phyloP scores from a whole-genome alignment of 495 filamentous ascomycete species.

The Glarea lozoyensis region DNA sequence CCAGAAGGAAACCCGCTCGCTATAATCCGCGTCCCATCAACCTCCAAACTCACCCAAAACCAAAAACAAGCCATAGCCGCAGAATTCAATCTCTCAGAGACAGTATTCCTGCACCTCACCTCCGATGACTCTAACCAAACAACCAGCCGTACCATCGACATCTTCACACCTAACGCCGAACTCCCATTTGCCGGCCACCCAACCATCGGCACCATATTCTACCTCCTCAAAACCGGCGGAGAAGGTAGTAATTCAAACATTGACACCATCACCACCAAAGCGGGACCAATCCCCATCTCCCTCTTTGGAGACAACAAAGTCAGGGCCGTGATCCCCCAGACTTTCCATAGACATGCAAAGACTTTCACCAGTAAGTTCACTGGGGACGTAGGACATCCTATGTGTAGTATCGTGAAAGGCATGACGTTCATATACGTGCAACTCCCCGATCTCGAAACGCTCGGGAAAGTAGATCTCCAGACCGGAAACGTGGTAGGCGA shows the following conservation, averaged over 20 bases:
- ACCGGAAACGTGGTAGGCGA: constrained; percentile 20
- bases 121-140: constrained; percentile 5
- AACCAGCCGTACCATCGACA: constrained; percentile 47
- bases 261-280: constrained; percentile 44
- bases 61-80: constrained; percentile 56
- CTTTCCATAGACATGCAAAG: constrained; percentile 50
- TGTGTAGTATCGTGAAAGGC: constrained; percentile 59
- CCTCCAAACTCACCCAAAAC: constrained; percentile 25
- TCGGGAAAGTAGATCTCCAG: constrained; percentile 24
- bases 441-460: constrained; percentile 36
- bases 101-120: constrained; percentile 60
- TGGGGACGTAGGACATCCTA: constrained; percentile 28
- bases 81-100: constrained; percentile 85
- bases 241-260: constrained; percentile 14
- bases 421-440: constrained; percentile 55
- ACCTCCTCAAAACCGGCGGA: constrained; percentile 29
- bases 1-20: constrained; percentile 63
- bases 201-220: constrained; percentile 59
- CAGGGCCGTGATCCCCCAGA: constrained; percentile 52
- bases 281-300: constrained; percentile 47
- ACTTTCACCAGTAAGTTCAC: constrained; percentile 22
- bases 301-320: constrained; percentile 30
- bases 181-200: constrained; percentile 74
- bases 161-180: constrained; percentile 56
- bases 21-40: constrained; percentile 43